Percentiles rank a stretch among this genome's conserved stretches.
Evolutionary conservation across 2,329 filamentous ascomycete genomes (phyloP).

Genomic region (Dendrostoma leiphaemia): DNA sequence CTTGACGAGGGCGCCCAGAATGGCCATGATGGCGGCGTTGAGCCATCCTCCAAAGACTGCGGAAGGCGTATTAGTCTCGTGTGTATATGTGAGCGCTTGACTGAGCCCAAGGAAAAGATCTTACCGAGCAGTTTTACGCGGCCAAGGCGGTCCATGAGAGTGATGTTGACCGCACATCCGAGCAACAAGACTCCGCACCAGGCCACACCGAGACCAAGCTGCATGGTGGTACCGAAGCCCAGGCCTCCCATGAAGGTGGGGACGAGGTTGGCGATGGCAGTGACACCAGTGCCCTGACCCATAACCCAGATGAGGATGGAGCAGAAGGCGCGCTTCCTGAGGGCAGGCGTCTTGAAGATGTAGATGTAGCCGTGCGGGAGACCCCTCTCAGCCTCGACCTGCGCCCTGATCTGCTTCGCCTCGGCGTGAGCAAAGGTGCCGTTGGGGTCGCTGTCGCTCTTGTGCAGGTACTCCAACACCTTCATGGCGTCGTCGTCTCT

Average conservation of each 20-base stretch:
- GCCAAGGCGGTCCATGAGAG: slow-evolving; percentile 28
- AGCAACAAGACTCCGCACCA: slow-evolving; percentile 27
- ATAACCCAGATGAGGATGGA: too few species aligned
- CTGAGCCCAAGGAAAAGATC: slow-evolving; percentile 1
- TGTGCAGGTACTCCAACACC: slow-evolving; percentile 24
- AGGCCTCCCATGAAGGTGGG: slow-evolving; percentile 29
- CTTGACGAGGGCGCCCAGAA: too few species aligned
- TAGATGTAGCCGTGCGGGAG: slow-evolving; percentile 26
- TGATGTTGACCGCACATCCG: slow-evolving; percentile 27
- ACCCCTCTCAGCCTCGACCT: too few species aligned
- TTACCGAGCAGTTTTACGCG: slow-evolving; percentile 22
- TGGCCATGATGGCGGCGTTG: too few species aligned
- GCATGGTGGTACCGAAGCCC: slow-evolving; percentile 26
- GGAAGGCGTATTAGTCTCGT: too few species aligned
- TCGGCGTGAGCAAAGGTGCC: slow-evolving; percentile 26
- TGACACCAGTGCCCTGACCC: slow-evolving; percentile 30
- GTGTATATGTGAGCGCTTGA: too few species aligned
- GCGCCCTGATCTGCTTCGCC: slow-evolving; percentile 27
- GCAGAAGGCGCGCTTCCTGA: slow-evolving; percentile 6
- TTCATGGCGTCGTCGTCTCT: slow-evolving; percentile 22
- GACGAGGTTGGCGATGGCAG: slow-evolving; percentile 30
- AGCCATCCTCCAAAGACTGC: slow-evolving; percentile 22
- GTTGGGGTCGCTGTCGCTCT: slow-evolving; percentile 22
- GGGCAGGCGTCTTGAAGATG: slow-evolving; percentile 22
- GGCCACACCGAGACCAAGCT: slow-evolving; percentile 28